Evolutionary conservation across 495 filamentous ascomycete species (phyloP).

Genomic region (Thozetella sp.): DNA sequence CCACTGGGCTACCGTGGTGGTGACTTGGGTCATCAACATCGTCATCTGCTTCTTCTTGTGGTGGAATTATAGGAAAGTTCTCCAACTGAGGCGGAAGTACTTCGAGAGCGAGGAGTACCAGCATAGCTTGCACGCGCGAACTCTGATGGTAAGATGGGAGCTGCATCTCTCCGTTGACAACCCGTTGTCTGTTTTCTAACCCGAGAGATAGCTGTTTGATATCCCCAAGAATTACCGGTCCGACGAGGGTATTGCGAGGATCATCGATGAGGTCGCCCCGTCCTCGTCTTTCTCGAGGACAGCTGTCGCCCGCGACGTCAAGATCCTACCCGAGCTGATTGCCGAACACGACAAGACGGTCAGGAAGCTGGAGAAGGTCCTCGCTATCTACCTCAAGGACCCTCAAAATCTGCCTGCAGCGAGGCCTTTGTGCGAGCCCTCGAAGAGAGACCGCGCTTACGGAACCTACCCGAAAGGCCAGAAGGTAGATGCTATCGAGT

Average conservation of each 20-base stretch:
- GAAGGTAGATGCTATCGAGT: constrained; percentile 93
- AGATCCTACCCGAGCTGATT: constrained; percentile 81
- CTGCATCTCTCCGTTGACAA: neutral
- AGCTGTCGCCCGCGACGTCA: constrained; percentile 88
- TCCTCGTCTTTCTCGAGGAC: constrained; percentile 76
- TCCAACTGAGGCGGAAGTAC: constrained; percentile 71
- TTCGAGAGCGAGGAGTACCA: constrained; percentile 90
- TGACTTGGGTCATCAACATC: constrained; percentile 77
- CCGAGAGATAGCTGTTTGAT: constrained; percentile 68
- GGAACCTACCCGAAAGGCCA: constrained; percentile 60
- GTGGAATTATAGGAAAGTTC: constrained; percentile 81
- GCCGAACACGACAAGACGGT: constrained; percentile 82
- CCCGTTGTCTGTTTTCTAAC: constrained; percentile 11
- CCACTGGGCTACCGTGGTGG: constrained; percentile 81
- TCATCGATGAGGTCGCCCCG: constrained; percentile 75
- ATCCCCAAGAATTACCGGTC: constrained; percentile 72
- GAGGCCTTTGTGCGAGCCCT: constrained; percentile 78
- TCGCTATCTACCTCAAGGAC: constrained; percentile 89
- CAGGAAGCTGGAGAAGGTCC: constrained; percentile 74
- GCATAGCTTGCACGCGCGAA: constrained; percentile 83
- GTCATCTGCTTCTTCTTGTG: constrained; percentile 82
- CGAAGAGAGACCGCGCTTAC: constrained; percentile 67
- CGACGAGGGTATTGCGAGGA: constrained; percentile 82
- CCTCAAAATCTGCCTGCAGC: constrained; percentile 77
- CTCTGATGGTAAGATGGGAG: constrained; percentile 69